Evolutionary conservation across 805 yeast genomes (phyloP), one percentile per base, ranked within the genome.

Genomic region (Yamadazyma tumulicola): DNA sequence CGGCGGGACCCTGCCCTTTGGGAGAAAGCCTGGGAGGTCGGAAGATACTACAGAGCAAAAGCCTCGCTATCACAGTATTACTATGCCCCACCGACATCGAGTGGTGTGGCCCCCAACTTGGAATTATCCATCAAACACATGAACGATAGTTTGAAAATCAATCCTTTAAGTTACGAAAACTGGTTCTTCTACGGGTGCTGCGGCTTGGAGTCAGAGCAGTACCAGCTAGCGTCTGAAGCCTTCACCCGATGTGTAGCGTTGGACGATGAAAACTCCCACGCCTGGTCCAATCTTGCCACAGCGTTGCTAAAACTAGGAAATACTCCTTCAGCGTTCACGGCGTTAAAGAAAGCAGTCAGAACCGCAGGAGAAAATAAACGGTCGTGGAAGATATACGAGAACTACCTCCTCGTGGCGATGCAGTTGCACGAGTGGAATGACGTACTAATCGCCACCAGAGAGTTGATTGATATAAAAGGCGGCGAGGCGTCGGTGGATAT

Each of bases 131-230:
- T 86, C 37, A 59, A 59, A 24, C 87, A 87, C 54, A 72, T 87
- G 61, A 74, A 76, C 46, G 95, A 88, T 24, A 80, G 93, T 10
- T 65, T 91, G 39, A 64, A 72, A 15, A 77, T 78, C 18, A 81
- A 81, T 53, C 93, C 96, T 7, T 64, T 86, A 34, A 76, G 74
- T 48, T 78, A 74, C 47, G 85, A 83, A 13, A 83, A 91, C 22
- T 88, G 97, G 95, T 91, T 80, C 54, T 77, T 88, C 49, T 88
- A 89, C 52, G 97, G 97, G 5, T 86, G 96, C 53, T 67, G 89
- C 36, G 96, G 94, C 0, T 64, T 93, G 32, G 96, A 87, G 52
- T 57, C 77, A 10, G 70, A 63, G 6, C 77, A 81, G 46, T 85
- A 73, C 62, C 83, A 79, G 16, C 59, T 84, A 28, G 95, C 97